Conservation (phyloP, 2,329 filamentous ascomycete genomes). For the Akanthomyces dipterigenus region DNA sequence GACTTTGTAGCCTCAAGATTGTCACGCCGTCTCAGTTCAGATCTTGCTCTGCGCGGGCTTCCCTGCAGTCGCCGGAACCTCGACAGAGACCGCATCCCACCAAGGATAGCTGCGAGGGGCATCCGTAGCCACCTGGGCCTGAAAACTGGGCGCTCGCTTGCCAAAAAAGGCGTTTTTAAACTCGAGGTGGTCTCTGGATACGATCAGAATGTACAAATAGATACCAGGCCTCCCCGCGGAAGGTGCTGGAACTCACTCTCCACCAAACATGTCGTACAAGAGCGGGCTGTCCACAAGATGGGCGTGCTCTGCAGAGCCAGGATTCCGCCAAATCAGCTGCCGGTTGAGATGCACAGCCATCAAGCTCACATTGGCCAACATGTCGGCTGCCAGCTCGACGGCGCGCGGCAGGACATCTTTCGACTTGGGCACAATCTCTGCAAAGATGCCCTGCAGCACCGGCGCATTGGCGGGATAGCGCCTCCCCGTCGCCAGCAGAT, state of each 20-base stretch:
- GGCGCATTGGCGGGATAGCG: conserved; percentile 4
- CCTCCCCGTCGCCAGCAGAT: conserved; percentile 13
- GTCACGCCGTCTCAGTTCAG: no score
- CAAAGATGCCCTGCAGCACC: conserved; percentile 5
- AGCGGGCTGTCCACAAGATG: conserved; percentile 12
- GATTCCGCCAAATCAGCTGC: conserved; percentile 13
- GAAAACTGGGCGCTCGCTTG: no score
- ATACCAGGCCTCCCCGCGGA: no score
- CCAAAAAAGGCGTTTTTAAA: no score
- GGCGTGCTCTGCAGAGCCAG: conserved; percentile 2
- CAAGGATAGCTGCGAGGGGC: no score
- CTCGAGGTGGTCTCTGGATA: no score
- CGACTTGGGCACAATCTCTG: conserved; percentile 4
- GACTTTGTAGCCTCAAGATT: no score
- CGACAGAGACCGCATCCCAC: no score
- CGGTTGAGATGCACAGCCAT: conserved; percentile 10
- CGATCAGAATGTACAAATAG: no score
- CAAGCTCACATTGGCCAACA: conserved; percentile 7
- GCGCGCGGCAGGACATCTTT: conserved; percentile 12
- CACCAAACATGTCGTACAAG: conserved; percentile 10
- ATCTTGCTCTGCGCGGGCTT: no score
- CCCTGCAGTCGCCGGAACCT: no score
- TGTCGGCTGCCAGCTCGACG: conserved; percentile 7
- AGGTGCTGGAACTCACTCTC: background rate
- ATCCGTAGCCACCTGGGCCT: no score